Evolutionary conservation across 2,329 filamentous ascomycete genomes (phyloP), one percentile per base, ranked within the genome.

Genomic region (Stagonosporopsis chrysanthemi): DNA sequence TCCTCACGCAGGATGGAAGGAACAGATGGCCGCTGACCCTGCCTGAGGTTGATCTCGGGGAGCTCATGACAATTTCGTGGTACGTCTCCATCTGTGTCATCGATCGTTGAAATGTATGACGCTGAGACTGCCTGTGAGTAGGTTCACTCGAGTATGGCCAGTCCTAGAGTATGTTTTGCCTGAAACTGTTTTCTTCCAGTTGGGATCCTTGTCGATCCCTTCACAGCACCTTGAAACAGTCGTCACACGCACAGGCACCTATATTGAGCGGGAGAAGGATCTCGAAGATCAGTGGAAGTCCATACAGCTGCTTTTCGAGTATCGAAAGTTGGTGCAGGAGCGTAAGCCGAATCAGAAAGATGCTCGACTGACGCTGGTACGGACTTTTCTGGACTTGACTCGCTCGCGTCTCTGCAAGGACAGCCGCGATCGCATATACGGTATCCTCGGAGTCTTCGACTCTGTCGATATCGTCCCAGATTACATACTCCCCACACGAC

Each of bases 341-440:
- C 43, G 44, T 15, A 36, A 22, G 12, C 4, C 23, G 3, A 26
- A 35, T 8, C 26, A 39, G 2, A 11, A 12, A 19, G 19, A 58
- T 14, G 31, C 43, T 15, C 49, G 39, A 14, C 28, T 58, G 6
- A 58, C 44, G 3, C 33, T 52, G 15, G 49, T 53, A 6, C 44
- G 55, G 1, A 52, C 24, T 0, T 58, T 58, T 7, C 45, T 58
- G 19, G 55, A 58, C 22, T 44, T 58, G 2, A 58, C 55, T 3
- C 49, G 55, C 17, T 40, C 47, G 22, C 48, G 55, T 12, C 12
- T 49, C 1, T 58, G 55, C 38, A 58, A 31, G 17, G 55, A 58
- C 17, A 53, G 49, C 29, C 55, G 55, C 11, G 55, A 58, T 44
- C 55, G 55, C 8, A 53, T 58, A 28, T 58, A 58, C 28, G 35